Base-by-base conservation (phyloP, 495 filamentous ascomycete species). In the Amniculicola lignicola region DNA sequence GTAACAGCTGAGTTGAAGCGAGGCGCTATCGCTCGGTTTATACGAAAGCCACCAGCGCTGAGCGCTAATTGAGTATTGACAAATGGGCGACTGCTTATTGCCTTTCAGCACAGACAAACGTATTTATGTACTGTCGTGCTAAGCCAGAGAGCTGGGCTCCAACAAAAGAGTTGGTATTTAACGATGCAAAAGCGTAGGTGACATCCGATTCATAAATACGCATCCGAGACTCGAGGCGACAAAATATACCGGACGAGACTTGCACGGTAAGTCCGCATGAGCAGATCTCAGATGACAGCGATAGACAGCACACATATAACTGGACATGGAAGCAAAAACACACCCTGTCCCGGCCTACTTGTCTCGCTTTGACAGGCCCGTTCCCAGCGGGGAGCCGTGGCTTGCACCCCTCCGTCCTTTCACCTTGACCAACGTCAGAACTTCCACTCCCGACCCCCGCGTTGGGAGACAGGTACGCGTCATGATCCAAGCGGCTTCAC, bases 331-430 rank as follows among this genome's bases (percentile, higher is more conserved):
- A 21, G 14, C n/a, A 15, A 16, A 23, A 16, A 11, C 16, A 23
- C 16, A 7, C 18, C 19, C 37, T 12, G 3, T 10, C 23, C 25
- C 16, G 12, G 19, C 10, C 42, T 19, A 22, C 4, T 27, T 21
- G 19, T n/a, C n/a, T 15, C 35, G 37, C 22, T 24, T 43, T 22
- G 14, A 40, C 24, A 16, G 5, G 51, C 44, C 12, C 46, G 47
- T 45, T 37, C 54, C 52, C 11, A 16, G 56, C 48, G 56, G 56
- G 56, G 56, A 59, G 47, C 56, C 56, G 56, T 55, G 51, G 51
- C 41, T 55, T 18, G 16, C 11, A 6, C 27, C 4, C 12, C 22
- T 27, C 19, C 9, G 35, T 10, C 4, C 14, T 18, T n/a, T 28
- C 23, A 16, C 19, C 24, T 55, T 9, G 25, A 37, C 27, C 16